These are phyloP conservation scores for Umbilicus rupestris DNA, from an alignment of 164 flowering plant species.

Conservation along the genomic window DNA sequence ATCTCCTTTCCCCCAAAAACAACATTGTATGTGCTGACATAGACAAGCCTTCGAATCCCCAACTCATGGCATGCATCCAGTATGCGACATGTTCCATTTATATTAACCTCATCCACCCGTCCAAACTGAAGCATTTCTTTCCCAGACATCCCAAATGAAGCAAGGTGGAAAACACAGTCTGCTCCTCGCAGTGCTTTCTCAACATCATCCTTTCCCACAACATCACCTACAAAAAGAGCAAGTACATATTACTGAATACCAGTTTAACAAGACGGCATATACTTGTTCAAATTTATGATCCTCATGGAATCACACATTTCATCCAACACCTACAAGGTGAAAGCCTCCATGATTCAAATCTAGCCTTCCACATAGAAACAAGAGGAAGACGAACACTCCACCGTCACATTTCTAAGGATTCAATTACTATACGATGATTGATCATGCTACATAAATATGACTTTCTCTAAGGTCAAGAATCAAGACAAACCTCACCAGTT, in stretches of 20 bases:
- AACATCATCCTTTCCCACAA: slow-evolving; percentile 53
- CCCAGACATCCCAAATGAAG: slow-evolving; percentile 94
- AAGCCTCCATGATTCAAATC: no score
- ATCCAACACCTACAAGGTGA: no score
- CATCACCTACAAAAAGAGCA: slow-evolving; percentile 41
- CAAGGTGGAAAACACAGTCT: slow-evolving; percentile 92
- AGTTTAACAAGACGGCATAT: no score
- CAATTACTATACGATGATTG: no score
- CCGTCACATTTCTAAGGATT: no score
- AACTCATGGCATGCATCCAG: slow-evolving; percentile 62
- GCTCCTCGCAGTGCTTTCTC: slow-evolving; percentile 60
- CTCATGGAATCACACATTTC: not conserved
- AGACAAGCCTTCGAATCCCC: slow-evolving; percentile 71
- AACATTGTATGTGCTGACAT: slow-evolving; percentile 85
- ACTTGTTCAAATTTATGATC: not conserved
- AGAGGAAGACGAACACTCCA: no score
- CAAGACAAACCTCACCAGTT: not conserved
- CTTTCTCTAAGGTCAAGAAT: not conserved
- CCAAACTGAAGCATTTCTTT: slow-evolving; percentile 88
- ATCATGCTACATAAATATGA: no score
- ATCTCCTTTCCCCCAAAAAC: slow-evolving; percentile 83
- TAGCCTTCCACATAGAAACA: no score
- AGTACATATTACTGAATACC: not conserved
- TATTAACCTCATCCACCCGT: slow-evolving; percentile 73
- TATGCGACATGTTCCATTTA: slow-evolving; percentile 69